Conservation (phyloP, 2,329 filamentous ascomycete species). For the Fusarium oligoseptatum region DNA sequence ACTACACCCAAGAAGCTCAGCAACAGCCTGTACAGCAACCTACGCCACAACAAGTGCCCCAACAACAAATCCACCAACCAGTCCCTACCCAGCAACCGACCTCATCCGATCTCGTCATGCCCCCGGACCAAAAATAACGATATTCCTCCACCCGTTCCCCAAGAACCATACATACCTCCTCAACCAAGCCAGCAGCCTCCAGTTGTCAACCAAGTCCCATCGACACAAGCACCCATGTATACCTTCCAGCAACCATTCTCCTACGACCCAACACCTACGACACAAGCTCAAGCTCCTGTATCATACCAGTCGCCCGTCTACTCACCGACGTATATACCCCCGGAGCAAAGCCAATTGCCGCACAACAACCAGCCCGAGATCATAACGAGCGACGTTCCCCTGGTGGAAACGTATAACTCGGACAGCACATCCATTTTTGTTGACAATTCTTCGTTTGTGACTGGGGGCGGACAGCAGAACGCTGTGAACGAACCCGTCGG, state of each 20-base stretch:
- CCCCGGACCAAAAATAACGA: constrained; percentile 5
- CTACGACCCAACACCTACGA: constrained; percentile 12
- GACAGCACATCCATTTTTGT: neutral
- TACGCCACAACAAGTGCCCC: neutral
- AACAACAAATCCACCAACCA: constrained; percentile 14
- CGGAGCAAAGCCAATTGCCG: neutral
- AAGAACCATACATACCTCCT: neutral
- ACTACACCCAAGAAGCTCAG: neutral
- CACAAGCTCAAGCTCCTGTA: constrained; percentile 20
- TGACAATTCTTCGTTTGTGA: neutral
- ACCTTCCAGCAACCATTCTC: constrained; percentile 3
- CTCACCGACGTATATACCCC: neutral
- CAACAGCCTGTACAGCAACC: constrained; percentile 4
- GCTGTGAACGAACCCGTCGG: constrained; percentile 7
- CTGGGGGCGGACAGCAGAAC: neutral
- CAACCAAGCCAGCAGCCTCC: constrained; percentile 14
- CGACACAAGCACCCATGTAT: constrained; percentile 11
- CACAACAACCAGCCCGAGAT: constrained; percentile 36
- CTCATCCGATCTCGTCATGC: neutral
- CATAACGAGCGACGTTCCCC: constrained; percentile 24
- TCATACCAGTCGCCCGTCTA: constrained; percentile 22
- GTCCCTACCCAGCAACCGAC: neutral
- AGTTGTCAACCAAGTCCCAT: neutral
- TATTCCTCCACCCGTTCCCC: neutral
- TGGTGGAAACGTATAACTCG: constrained; percentile 10